Evolutionary conservation across 2,329 filamentous ascomycete genomes (phyloP), one percentile per base, ranked within the genome.

Genomic region (Alternaria hordeiaustralica): DNA sequence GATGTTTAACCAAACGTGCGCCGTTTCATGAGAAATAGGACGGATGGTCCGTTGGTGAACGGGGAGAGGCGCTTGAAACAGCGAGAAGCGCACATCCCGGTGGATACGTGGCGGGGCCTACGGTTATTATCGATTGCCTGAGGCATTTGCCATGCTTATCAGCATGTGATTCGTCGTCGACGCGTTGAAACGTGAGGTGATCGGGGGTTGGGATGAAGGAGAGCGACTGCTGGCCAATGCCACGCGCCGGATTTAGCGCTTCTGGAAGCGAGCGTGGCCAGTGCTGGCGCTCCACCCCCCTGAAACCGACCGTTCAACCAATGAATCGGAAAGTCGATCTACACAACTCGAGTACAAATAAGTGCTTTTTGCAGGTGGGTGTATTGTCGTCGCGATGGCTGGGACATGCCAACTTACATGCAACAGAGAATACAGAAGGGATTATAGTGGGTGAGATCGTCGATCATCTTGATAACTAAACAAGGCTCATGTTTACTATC

Each of bases 1-100:
- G 41, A 59, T 64, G 69, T 73, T 73, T 72, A 65, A 72, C 65
- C 60, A 70, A 58, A 65, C 64, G 30, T 28, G 56, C 49, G 56
- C 55, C 70, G 74, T 77, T 77, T 77, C 73, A 75, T 61, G 68
- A 70, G 72, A 66, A 75, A 75, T 72, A 64, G 63, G 54, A 70
- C 63, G 69, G 69, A 69, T 65, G 60, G 63, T 54, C 64, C 56
- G 63, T 53, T 63, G 63, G 61, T 47, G 56, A 62, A 33, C 62
- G 60, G 58, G 57, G 56, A 51, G 63, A 69, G 65, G 67, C 58
- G 71, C 61, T 58, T 75, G 71, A 75, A 75, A 73, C 74, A 67
- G 64, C 51, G 55, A 69, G 61, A 59, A 57, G 46, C 41, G 55
- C 47, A 41, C 33, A 71, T 65, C 63, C 67, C 61, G 55, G 54